Percentiles rank a stretch among this genome's conserved stretches.
phyloP scores from a whole-genome alignment of 2,329 filamentous ascomycete genomes.

The Orbilia oligospora region DNA sequence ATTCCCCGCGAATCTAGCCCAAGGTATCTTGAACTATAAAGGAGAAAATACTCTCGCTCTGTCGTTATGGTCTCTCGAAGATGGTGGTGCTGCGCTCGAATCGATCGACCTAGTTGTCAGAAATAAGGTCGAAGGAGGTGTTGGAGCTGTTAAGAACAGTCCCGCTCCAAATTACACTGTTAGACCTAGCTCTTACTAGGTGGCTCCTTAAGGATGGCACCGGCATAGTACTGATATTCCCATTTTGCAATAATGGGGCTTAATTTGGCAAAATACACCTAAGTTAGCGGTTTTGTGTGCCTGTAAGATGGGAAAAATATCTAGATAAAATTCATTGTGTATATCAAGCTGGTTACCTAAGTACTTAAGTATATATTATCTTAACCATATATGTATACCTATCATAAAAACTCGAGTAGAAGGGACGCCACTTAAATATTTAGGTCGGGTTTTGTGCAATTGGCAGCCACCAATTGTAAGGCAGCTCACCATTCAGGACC shows the following conservation, averaged over 20 bases:
- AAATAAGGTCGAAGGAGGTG: slow-evolving; percentile 71
- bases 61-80: slow-evolving; percentile 77
- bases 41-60: slow-evolving; percentile 79
- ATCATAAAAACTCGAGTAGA: neutral
- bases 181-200: slow-evolving; percentile 34
- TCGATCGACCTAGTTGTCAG: slow-evolving; percentile 71
- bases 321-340: neutral
- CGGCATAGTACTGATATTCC: neutral
- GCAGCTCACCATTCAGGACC: neutral
- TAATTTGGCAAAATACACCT: neutral
- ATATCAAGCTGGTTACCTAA: too few species aligned
- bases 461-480: neutral
- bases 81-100: slow-evolving; percentile 72
- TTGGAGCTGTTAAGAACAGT: slow-evolving; percentile 68
- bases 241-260: neutral
- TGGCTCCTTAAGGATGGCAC: neutral
- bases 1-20: slow-evolving; percentile 32
- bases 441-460: too few species aligned
- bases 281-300: neutral
- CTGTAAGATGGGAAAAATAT: neutral
- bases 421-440: neutral
- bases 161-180: slow-evolving; percentile 32
- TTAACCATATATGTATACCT: too few species aligned
- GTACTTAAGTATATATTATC: too few species aligned
- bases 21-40: slow-evolving; percentile 75